Evolutionary conservation across 768 basidiomycete genomes (phyloP).

Genomic region (Leucosporidium scottii): DNA sequence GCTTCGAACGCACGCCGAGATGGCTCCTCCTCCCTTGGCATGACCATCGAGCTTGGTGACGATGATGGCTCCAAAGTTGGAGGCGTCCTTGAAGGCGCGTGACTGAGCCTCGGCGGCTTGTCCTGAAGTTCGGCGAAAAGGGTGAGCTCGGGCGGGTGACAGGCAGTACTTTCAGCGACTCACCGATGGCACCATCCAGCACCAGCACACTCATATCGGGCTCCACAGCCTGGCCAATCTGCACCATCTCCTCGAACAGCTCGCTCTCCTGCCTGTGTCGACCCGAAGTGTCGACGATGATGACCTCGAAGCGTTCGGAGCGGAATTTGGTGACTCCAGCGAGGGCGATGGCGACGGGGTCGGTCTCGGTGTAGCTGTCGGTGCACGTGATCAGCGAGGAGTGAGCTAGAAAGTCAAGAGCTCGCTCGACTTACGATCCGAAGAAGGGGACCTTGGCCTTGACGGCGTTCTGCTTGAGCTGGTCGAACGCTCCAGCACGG

Average conservation of each 20-base stretch:
- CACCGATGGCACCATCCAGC: slow-evolving; percentile 93
- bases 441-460: slow-evolving; percentile 99
- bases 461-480: slow-evolving; percentile 95
- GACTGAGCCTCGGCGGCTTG: slow-evolving; percentile 97
- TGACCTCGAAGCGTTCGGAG: slow-evolving; percentile 95
- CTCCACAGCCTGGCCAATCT: slow-evolving; percentile 85
- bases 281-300: slow-evolving; percentile 97
- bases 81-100: slow-evolving; percentile 93
- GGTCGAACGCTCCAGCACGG: slow-evolving; percentile 98
- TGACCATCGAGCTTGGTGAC: slow-evolving; percentile 99
- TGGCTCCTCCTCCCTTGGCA: slow-evolving; percentile 97
- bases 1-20: slow-evolving; percentile 72
- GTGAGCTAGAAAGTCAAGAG: neutral
- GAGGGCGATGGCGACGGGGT: slow-evolving; percentile 88
- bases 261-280: slow-evolving; percentile 95
- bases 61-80: slow-evolving; percentile 96
- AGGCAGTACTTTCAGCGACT: neutral
- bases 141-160: neutral
- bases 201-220: slow-evolving; percentile 95
- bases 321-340: slow-evolving; percentile 96
- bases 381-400: neutral
- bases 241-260: slow-evolving; percentile 95
- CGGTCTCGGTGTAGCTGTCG: slow-evolving; percentile 82
- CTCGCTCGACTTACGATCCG: slow-evolving; percentile 52
- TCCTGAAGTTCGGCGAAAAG: slow-evolving; percentile 47